These are phyloP conservation scores for Didymella keratinophila DNA, from an alignment of 2,329 filamentous ascomycete genomes.

Conservation along the genomic window DNA sequence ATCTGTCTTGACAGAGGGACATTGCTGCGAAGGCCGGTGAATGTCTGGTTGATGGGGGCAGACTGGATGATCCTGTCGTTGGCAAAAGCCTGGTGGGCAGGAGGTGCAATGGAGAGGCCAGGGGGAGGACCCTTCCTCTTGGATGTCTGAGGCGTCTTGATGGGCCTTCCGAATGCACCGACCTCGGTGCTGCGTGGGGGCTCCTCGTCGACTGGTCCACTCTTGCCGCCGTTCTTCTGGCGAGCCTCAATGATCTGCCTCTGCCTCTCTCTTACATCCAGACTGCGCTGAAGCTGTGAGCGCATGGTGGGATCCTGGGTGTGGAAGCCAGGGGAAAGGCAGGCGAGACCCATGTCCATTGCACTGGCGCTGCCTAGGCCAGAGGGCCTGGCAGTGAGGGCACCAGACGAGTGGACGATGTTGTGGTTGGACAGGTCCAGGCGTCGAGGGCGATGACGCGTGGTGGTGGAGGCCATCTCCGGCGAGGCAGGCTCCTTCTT, in stretches of 20 bases:
- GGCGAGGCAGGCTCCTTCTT: constrained; percentile 96
- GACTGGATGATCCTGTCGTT: constrained; percentile 97
- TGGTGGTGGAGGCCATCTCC: constrained; percentile 72
- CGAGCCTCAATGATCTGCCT: constrained; percentile 92
- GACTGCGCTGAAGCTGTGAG: constrained; percentile 91
- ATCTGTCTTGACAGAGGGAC: constrained; percentile 76
- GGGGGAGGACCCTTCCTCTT: constrained; percentile 81
- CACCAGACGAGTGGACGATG: constrained; percentile 53
- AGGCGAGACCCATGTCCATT: constrained; percentile 92
- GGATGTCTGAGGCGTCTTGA: constrained; percentile 76
- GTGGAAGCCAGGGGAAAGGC: constrained; percentile 92
- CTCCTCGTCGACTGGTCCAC: constrained; percentile 40
- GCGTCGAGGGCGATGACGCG: constrained; percentile 77
- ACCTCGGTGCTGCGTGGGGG: constrained; percentile 42
- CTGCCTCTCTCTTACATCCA: constrained; percentile 93
- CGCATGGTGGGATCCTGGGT: constrained; percentile 97
- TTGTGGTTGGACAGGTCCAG: constrained; percentile 73
- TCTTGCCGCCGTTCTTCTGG: constrained; percentile 76
- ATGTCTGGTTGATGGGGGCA: constrained; percentile 91
- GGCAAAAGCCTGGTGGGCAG: constrained; percentile 89
- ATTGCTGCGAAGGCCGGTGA: constrained; percentile 79
- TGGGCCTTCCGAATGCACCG: constrained; percentile 54
- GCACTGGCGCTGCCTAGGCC: constrained; percentile 77
- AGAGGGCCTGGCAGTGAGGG: constrained; percentile 71
- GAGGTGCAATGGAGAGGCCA: constrained; percentile 92